Evolutionary conservation across 2,329 filamentous ascomycete species (phyloP).

Genomic region (Alternaria atra): DNA sequence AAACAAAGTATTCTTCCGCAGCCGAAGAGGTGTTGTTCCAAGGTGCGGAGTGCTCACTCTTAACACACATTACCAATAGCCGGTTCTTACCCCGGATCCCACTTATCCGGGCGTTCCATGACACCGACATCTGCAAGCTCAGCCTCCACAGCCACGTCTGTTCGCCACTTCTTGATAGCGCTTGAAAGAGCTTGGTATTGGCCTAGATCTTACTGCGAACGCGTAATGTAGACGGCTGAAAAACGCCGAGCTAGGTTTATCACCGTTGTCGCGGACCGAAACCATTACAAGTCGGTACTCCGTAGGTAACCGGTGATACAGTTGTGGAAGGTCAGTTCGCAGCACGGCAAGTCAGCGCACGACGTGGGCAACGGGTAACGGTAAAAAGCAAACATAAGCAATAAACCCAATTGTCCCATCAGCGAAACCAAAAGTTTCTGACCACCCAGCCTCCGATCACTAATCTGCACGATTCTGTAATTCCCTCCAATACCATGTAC

Average conservation of each 20-base stretch:
- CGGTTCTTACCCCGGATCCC: constrained; percentile 2
- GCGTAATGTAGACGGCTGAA: neutral
- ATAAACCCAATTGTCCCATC: neutral
- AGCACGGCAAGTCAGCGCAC: neutral
- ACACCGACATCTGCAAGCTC: constrained; percentile 14
- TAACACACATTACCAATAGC: neutral
- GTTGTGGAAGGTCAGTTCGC: neutral
- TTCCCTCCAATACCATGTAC: neutral
- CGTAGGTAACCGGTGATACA: neutral
- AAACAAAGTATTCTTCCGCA: neutral
- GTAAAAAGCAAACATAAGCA: neutral
- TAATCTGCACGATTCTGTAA: neutral
- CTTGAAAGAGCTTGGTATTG: neutral
- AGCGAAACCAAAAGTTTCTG: neutral
- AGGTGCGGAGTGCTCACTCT: neutral
- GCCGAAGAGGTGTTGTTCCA: neutral
- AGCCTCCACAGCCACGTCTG: constrained; percentile 29
- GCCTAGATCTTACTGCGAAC: neutral
- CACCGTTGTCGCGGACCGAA: neutral
- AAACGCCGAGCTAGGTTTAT: neutral
- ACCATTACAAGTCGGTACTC: neutral
- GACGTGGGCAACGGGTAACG: neutral
- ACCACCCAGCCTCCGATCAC: neutral
- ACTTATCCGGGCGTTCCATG: constrained; percentile 11
- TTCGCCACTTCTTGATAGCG: constrained; percentile 1